These are phyloP conservation scores for Cantharellus cinnabarinus DNA, from an alignment of 768 basidiomycete genomes.

Conservation along the genomic window DNA sequence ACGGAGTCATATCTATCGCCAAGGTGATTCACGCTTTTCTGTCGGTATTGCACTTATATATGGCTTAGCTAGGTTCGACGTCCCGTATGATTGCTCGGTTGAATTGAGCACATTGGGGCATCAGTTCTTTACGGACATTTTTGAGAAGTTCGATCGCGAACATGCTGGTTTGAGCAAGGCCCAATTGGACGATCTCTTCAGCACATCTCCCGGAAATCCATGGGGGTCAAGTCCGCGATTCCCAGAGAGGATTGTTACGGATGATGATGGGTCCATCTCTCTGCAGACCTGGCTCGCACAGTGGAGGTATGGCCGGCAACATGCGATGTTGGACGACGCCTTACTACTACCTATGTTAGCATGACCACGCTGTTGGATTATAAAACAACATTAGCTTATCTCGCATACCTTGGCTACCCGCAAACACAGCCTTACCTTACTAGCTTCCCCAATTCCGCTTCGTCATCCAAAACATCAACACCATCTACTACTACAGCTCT, in stretches of 20 bases:
- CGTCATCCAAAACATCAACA: constrained; percentile 7
- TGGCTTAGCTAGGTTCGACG: constrained; percentile 50
- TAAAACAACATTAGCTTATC: constrained; percentile 76
- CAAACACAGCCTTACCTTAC: constrained; percentile 23
- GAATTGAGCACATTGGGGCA: constrained; percentile 89
- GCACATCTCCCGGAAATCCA: constrained; percentile 91
- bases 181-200: constrained; percentile 78
- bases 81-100: constrained; percentile 82
- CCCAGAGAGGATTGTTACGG: constrained; percentile 72
- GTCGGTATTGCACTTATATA: constrained; percentile 6
- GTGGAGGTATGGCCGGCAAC: constrained; percentile 55
- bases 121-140: constrained; percentile 92
- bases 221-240: constrained; percentile 72
- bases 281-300: constrained; percentile 95
- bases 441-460: constrained; percentile 11
- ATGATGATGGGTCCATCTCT: constrained; percentile 80
- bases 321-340: not conserved
- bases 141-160: constrained; percentile 88
- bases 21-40: constrained; percentile 30
- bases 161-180: constrained; percentile 74
- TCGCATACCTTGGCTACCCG: constrained; percentile 87
- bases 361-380: constrained; percentile 97
- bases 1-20: constrained; percentile 76
- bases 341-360: constrained; percentile 21
- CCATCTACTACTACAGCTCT: constrained; percentile 49